Conservation (phyloP, 352 stramenopile species). For the Pythium brassicae region DNA sequence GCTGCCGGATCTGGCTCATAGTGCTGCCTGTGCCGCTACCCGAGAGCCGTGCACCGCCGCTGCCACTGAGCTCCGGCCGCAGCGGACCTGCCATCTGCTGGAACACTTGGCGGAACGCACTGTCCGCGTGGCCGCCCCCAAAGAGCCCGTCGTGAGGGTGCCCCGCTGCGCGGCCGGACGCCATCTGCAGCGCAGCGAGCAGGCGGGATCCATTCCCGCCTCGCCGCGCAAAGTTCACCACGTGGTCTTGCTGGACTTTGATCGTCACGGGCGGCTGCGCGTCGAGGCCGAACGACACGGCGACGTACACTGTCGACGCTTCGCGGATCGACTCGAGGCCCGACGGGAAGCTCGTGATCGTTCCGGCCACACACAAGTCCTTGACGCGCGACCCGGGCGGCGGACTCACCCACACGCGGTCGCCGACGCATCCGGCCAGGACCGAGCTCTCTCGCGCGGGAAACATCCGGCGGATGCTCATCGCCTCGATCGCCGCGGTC, state of each 20-base stretch:
- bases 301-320: conserved; percentile 39
- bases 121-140: conserved; percentile 5
- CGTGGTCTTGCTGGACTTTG: conserved; percentile 54
- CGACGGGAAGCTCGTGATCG: conserved; percentile 57
- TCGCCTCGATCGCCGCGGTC: conserved; percentile 45
- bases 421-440: conserved; percentile 43
- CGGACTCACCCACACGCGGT: conserved; percentile 63
- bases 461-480: conserved; percentile 69
- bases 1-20: conserved; percentile 55
- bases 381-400: conserved; percentile 20
- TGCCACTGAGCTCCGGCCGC: conserved; percentile 5
- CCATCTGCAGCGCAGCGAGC: conserved; percentile 53
- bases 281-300: conserved; percentile 42
- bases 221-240: conserved; percentile 52
- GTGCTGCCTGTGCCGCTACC: conserved; percentile 14
- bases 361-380: conserved; percentile 47
- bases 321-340: conserved; percentile 45
- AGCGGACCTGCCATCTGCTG: conserved; percentile 37
- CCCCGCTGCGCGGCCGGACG: conserved; percentile 14
- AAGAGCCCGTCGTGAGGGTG: conserved; percentile 13
- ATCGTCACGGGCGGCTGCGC: conserved; percentile 25
- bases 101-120: conserved; percentile 30
- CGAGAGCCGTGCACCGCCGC: background rate
- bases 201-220: conserved; percentile 40
- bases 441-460: conserved; percentile 56